phyloP scores from a whole-genome alignment of 805 yeast species.

The Candida fluviatilis region DNA sequence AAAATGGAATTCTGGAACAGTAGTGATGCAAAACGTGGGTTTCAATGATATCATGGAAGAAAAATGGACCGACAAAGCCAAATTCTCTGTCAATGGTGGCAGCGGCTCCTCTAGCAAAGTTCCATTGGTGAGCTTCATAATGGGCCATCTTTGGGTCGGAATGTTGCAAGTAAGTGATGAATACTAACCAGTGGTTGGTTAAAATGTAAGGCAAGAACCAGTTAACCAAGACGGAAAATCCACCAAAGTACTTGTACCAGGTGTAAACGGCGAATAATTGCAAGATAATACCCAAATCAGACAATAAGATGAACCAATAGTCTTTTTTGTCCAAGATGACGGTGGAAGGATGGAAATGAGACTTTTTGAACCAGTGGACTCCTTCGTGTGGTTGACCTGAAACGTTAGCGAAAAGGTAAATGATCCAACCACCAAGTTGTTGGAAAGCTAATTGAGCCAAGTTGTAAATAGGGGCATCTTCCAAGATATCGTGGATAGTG shows the following conservation, averaged over 20 bases:
- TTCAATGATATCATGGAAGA: slow-evolving; percentile 87
- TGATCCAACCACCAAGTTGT: slow-evolving; percentile 76
- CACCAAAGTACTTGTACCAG: slow-evolving; percentile 61
- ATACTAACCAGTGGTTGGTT: slow-evolving; percentile 88
- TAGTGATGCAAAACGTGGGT: slow-evolving; percentile 88
- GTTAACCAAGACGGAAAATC: slow-evolving; percentile 57
- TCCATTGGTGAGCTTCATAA: slow-evolving; percentile 74
- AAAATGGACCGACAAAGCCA: slow-evolving; percentile 71
- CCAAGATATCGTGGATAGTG: slow-evolving; percentile 52
- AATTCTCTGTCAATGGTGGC: slow-evolving; percentile 83
- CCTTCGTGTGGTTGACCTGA: slow-evolving; percentile 67
- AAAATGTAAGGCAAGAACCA: slow-evolving; percentile 75
- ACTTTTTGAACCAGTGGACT: slow-evolving; percentile 42
- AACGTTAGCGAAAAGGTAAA: slow-evolving; percentile 63
- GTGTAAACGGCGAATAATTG: slow-evolving; percentile 51
- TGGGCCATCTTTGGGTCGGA: slow-evolving; percentile 78
- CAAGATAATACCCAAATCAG: slow-evolving; percentile 66
- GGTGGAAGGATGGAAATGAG: slow-evolving; percentile 70
- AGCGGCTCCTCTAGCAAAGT: slow-evolving; percentile 85
- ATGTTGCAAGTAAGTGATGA: slow-evolving; percentile 82
- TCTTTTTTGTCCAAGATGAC: slow-evolving; percentile 73
- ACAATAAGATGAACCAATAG: slow-evolving; percentile 64
- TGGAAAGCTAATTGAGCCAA: slow-evolving; percentile 54
- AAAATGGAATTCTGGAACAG: slow-evolving; percentile 80
- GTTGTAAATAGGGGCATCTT: slow-evolving; percentile 71